Conservation (phyloP, 2,329 filamentous ascomycete genomes). For the Botrytis medusae region DNA sequence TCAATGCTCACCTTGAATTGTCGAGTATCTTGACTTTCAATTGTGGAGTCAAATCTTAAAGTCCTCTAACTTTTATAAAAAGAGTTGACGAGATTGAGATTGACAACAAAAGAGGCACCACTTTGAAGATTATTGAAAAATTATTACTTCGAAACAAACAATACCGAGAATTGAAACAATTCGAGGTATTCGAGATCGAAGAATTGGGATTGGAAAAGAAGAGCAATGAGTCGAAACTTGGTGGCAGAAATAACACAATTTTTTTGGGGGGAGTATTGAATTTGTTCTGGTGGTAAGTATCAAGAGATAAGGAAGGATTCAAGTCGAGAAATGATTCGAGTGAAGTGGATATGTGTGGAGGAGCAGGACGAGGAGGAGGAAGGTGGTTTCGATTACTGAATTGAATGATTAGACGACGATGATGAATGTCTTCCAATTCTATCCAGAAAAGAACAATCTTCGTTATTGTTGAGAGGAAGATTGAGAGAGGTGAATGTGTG, state of each 20-base stretch:
- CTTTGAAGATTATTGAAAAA: conserved; percentile 14
- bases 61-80: conserved; percentile 14
- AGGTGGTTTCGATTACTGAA: conserved; percentile 13
- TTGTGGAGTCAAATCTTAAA: conserved; percentile 24
- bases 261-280: neutral
- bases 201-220: neutral
- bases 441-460: conserved; percentile 12
- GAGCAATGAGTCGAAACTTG: neutral
- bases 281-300: conserved; percentile 13
- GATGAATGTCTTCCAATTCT: conserved; percentile 2
- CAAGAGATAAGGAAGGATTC: neutral
- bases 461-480: conserved; percentile 13
- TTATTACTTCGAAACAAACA: conserved; percentile 10
- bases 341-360: neutral
- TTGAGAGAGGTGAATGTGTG: neutral
- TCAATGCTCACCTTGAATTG: conserved; percentile 18
- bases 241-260: conserved; percentile 9
- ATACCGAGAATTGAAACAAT: conserved; percentile 9
- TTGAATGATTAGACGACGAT: neutral
- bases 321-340: neutral
- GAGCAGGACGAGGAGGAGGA: neutral
- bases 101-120: conserved; percentile 6
- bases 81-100: conserved; percentile 14
- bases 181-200: neutral
- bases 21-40: conserved; percentile 22